Evolutionary conservation across 2,329 filamentous ascomycete genomes (phyloP), one percentile per base, ranked within the genome.

Genomic region (Cladosporium sp.): DNA sequence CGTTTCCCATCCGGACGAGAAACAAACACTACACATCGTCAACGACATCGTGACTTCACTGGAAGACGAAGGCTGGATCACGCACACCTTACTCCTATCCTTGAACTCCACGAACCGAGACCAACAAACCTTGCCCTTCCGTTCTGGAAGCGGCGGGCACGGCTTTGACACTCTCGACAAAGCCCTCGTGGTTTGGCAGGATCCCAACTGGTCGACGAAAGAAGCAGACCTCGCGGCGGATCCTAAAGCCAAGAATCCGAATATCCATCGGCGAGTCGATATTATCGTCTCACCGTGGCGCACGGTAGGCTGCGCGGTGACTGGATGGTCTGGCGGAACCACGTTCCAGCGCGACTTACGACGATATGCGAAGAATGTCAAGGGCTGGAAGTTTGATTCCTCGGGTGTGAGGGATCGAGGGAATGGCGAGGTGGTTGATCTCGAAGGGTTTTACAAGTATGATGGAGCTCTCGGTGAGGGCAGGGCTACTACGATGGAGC

Each of bases 91-190:
- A 1, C 79, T 78, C 0, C 69, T 94, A 20, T 85, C 83, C 52
- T 78, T 81, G 4, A 80, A 78, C 40, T 87, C 83, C 56, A 88
- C 85, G 9, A 78, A 86, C 47, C 80, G 90, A 20, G 84, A 81
- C 3, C 90, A 96, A 56, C 69, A 78, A 43, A 78, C 80, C 0
- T 67, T 83, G 0, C 79, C 80, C 0, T 81, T 77, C 59, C 73
- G 72, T 6, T 65, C 69, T 3, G 67, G 62, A 43, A 53, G 55
- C 3, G 54, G 55, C 3, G 77, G 78, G 0, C 71, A 76, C 18
- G 87, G 88, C 0, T 96, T 95, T 57, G 91, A 96, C 63, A 88
- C 83, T 0, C 76, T 97, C 1, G 91, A 97, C 67, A 96, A 96
- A 67, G 90, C 90, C 0, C 72, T 97, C 46, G 86, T 96, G 1